Base-by-base conservation (phyloP, 805 yeast species). In the Teunomyces kruisii region DNA sequence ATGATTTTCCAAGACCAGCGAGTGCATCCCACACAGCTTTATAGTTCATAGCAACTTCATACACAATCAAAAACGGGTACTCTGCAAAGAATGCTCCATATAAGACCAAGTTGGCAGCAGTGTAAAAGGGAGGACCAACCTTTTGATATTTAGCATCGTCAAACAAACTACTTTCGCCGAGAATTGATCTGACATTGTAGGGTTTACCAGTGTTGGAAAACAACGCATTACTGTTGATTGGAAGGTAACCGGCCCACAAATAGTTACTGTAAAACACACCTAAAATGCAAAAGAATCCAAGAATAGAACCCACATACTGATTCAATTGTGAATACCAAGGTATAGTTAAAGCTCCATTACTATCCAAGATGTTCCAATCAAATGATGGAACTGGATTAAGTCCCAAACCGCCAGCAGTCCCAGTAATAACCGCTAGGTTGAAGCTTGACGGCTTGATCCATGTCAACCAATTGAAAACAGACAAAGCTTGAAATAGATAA, bases 361-460 rank as follows among this genome's bases (percentile, higher is more conserved):
- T 42, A 19, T 48, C 46, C 24, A 58, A 39, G 14, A 58, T 39
- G 44, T 60, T 62, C 62, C 62, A 62, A 45, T 64, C 67, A 39
- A 62, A 62, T 3, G 61, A 43, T 10, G 64, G 53, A 40, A 64
- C 54, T 14, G 69, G 69, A 44, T 63, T 64, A 7, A 64, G 29
- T 10, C 69, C 69, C 37, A 64, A 49, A 1, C 69, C 83, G 19
- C 45, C 39, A 6, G 49, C 42, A 9, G 66, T 54, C 22, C 85
- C 84, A 10, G 82, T 75, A 12, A 80, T 59, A 7, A 59, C 54
- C 9, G 79, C 77, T 42, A 80, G 58, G 49, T 73, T 71, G 48
- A 73, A 65, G 55, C 76, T 79, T 29, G 69, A 48, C 10, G 83
- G 84, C 4, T 62, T 59, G 40, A 80, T 80, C 84, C 85, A 81